Conservation (phyloP, 208 protist genomes). For the Leishmania tarentolae region DNA sequence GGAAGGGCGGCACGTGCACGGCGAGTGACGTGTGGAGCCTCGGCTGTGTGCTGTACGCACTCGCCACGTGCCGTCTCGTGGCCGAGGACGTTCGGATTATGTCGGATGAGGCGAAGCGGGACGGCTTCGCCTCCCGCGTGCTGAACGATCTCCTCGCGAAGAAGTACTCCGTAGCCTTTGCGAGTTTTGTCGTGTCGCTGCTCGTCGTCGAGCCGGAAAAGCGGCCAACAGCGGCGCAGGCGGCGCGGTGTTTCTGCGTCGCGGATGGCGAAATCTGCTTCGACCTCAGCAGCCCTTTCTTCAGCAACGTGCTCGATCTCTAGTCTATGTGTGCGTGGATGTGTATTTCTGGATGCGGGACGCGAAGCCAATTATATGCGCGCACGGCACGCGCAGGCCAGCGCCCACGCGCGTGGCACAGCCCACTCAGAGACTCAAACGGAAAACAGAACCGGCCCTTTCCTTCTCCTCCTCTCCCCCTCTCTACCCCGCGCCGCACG, state of each 20-base stretch:
- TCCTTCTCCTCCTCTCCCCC: background rate
- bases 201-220: constrained; percentile 66
- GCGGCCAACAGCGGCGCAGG: constrained; percentile 69
- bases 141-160: constrained; percentile 63
- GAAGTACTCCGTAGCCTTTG: constrained; percentile 73
- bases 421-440: no score
- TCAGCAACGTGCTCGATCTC: constrained; percentile 75
- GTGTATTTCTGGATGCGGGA: background rate
- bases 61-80: constrained; percentile 71
- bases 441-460: background rate
- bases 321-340: background rate
- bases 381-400: no score
- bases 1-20: constrained; percentile 56
- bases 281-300: constrained; percentile 61
- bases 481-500: no score
- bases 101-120: constrained; percentile 64
- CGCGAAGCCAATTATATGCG: no score
- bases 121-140: constrained; percentile 71
- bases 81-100: constrained; percentile 67
- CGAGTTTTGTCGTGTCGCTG: constrained; percentile 78
- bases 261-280: constrained; percentile 51
- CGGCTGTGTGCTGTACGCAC: constrained; percentile 86
- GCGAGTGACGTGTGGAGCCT: constrained; percentile 86
- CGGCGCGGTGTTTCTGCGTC: constrained; percentile 55
- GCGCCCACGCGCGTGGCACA: no score